Evolutionary conservation across 768 basidiomycete species (phyloP).

Genomic region (Russula abietina): DNA sequence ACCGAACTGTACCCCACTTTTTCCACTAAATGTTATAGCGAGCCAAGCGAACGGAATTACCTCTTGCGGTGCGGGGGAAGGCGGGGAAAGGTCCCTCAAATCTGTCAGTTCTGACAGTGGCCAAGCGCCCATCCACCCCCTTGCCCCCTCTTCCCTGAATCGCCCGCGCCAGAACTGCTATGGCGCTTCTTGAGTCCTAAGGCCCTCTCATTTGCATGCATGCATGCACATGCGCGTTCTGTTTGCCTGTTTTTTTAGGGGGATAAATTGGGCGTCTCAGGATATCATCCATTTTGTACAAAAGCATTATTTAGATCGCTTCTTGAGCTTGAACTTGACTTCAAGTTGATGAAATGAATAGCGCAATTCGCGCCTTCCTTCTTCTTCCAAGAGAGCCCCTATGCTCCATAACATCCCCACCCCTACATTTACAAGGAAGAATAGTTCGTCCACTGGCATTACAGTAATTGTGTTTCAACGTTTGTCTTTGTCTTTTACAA

Average conservation of each 20-base stretch:
- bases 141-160: neutral
- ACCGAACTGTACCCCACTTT: neutral
- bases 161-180: neutral
- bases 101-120: neutral
- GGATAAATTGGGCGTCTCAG: neutral
- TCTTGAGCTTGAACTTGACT: neutral
- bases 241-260: neutral
- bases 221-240: neutral
- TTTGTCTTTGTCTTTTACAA: neutral
- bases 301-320: neutral
- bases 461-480: neutral
- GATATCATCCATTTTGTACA: neutral
- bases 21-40: neutral
- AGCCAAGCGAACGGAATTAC: constrained; percentile 2
- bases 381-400: neutral
- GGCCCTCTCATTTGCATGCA: neutral
- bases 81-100: neutral
- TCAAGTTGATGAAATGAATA: neutral
- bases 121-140: neutral
- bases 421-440: too few relatives aligned
- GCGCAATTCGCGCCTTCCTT: neutral
- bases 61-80: constrained; percentile 9
- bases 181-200: neutral
- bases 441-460: neutral
- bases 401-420: neutral